phyloP scores from a whole-genome alignment of 768 basidiomycete species.

The Symmetrospora coprosmae region DNA sequence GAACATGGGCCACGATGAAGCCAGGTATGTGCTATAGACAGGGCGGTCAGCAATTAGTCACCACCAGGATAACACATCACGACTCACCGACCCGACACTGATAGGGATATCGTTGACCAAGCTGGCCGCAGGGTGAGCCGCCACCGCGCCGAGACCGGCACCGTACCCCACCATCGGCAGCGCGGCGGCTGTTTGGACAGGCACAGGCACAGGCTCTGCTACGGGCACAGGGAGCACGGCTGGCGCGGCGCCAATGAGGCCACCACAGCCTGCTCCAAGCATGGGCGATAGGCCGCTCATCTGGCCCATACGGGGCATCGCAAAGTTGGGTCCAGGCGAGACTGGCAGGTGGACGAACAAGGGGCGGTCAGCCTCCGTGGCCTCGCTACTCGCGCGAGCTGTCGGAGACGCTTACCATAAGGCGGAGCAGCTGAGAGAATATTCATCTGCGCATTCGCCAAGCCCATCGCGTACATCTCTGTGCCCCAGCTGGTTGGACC shows the following conservation, averaged over 20 bases:
- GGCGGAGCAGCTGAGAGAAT: neutral
- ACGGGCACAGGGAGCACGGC: neutral
- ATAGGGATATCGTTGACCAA: constrained; percentile 20
- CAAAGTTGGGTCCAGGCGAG: no score
- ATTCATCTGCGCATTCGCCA: neutral
- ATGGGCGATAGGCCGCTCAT: no score
- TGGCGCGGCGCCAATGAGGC: neutral
- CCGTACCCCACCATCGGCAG: no score
- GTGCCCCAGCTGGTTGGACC: constrained; percentile 3
- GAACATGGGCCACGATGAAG: neutral
- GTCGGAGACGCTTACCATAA: neutral
- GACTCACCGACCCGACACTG: constrained; percentile 12
- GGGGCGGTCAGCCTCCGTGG: no score
- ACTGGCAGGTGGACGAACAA: no score
- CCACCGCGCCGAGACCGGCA: neutral
- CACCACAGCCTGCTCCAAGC: no score
- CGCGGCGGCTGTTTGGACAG: no score
- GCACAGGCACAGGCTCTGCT: neutral
- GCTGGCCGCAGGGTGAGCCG: neutral
- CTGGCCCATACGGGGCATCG: no score
- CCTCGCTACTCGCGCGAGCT: no score
- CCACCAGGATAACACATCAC: neutral
- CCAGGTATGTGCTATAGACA: neutral
- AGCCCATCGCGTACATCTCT: neutral
- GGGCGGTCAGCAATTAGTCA: neutral